Base-by-base conservation (phyloP, 768 basidiomycete genomes). In the Ramaria sp. region DNA sequence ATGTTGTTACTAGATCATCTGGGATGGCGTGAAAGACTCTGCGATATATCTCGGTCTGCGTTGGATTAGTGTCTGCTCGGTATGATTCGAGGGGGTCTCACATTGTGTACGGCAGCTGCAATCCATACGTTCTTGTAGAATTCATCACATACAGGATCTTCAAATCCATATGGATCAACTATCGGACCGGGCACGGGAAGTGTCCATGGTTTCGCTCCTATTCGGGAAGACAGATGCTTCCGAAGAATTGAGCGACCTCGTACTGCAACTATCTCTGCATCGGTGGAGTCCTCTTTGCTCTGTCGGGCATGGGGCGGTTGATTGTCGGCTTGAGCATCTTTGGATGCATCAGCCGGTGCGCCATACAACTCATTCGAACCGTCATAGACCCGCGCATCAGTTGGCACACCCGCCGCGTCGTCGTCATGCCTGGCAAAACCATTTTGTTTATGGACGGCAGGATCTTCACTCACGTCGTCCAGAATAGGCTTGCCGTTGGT, bases 101-200 rank as follows among this genome's bases (percentile, higher is more conserved):
- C 92, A 68, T 98, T 99, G 63, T 93, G 86, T 20, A 81, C 81
- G 0, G 95, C 93, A 50, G 82, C 83, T 13, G 89, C 82, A 2
- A 86, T 75, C 95, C 96, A 99, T 38, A 88, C 78, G 59, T 87
- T 77, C 65, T 86, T 87, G 91, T 91, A 97, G 67, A 98, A 98
- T 46, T 69, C 71, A 59, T 94, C 91, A 61, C 75, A 79, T 39
- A 98, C 75, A 12, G 95, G 95, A 68, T 99, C 95, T 58, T 88
- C 85, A 60, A 99, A 93, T 33, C 79, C 82, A 58, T 88, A 70
- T 1, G 86, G 79, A 60, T 88, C 83, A 41, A 95, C 78, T 34
- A 75, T 71, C 4, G 91, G 91, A n/a, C 80, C 78, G 1, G 78
- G 74, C 0, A 79, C 82, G 1, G 82, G 82, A 55, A 88, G 69